phyloP scores from a whole-genome alignment of 768 basidiomycete species.

The Lactarius deliciosus region DNA sequence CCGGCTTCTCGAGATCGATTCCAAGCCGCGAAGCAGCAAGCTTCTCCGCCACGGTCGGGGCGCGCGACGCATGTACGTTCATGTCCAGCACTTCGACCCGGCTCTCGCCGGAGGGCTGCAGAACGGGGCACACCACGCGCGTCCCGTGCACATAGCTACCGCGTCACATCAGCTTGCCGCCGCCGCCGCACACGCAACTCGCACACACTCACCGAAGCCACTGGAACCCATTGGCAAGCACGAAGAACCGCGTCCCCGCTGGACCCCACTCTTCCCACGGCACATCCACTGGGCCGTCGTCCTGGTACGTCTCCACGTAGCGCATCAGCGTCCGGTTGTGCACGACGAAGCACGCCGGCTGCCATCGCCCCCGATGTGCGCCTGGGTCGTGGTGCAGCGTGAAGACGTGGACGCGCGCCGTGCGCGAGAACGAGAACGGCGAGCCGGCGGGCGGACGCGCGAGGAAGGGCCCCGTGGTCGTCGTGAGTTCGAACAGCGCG shows the following conservation, averaged over 20 bases:
- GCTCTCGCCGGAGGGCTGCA: slow-evolving; percentile 21
- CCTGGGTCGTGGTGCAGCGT: slow-evolving; percentile 31
- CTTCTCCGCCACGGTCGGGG: slow-evolving; percentile 11
- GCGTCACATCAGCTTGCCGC: neutral
- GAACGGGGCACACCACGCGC: slow-evolving; percentile 37
- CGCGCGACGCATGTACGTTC: slow-evolving; percentile 31
- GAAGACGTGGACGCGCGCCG: slow-evolving; percentile 35
- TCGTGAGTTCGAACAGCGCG: slow-evolving; percentile 28
- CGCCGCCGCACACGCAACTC: too few relatives aligned
- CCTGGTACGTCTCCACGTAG: slow-evolving; percentile 8
- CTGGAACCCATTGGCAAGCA: slow-evolving; percentile 35
- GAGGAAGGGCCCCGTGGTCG: slow-evolving; percentile 36
- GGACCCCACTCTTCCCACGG: slow-evolving; percentile 45
- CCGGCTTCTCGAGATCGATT: slow-evolving; percentile 3
- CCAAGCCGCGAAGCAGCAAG: slow-evolving; percentile 8
- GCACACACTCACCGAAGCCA: slow-evolving; percentile 37
- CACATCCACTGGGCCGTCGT: slow-evolving; percentile 25
- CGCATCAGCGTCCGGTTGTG: slow-evolving; percentile 37
- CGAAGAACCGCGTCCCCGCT: slow-evolving; percentile 37
- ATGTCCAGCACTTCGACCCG: slow-evolving; percentile 36
- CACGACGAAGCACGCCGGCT: slow-evolving; percentile 36
- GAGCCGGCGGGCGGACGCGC: slow-evolving; percentile 5
- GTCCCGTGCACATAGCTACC: slow-evolving; percentile 42
- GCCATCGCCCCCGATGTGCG: slow-evolving; percentile 19
- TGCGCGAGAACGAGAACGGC: slow-evolving; percentile 32